Evolutionary conservation across 345 rosid species (phyloP).

Genomic region (Eucalyptus pumila): DNA sequence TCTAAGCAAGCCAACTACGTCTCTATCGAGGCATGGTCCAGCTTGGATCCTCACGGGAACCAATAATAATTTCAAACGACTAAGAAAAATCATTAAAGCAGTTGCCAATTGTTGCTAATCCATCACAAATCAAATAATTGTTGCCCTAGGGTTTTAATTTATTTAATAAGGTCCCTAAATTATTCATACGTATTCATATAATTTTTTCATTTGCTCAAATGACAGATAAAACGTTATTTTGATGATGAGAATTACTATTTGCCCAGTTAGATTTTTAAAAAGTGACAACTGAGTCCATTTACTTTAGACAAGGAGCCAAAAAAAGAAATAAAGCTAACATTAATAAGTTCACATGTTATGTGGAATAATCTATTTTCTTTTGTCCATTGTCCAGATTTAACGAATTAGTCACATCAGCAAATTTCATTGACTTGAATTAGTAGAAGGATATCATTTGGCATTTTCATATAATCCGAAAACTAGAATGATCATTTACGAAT

Average conservation of each 20-base stretch:
- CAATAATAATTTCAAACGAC: background rate
- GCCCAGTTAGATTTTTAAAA: background rate
- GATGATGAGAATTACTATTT: background rate
- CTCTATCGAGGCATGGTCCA: background rate
- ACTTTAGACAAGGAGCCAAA: background rate
- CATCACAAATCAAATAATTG: background rate
- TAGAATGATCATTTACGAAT: accelerated
- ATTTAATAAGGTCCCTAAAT: background rate
- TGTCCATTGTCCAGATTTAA: background rate
- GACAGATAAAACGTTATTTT: background rate
- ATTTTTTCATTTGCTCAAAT: background rate
- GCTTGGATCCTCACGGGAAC: background rate
- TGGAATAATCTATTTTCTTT: background rate
- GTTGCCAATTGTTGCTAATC: background rate
- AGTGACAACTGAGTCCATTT: background rate
- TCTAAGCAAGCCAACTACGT: background rate
- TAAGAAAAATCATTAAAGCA: background rate
- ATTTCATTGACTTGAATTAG: background rate
- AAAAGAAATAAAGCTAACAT: too few species aligned
- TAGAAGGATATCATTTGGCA: accelerated
- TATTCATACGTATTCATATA: background rate
- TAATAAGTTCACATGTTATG: too few species aligned
- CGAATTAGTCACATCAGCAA: accelerated
- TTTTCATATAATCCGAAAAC: accelerated
- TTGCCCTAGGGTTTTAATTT: background rate